Evolutionary conservation across 495 filamentous ascomycete species (phyloP), one percentile per base, ranked within the genome.

Genomic region (Hypoxylon trugodes): DNA sequence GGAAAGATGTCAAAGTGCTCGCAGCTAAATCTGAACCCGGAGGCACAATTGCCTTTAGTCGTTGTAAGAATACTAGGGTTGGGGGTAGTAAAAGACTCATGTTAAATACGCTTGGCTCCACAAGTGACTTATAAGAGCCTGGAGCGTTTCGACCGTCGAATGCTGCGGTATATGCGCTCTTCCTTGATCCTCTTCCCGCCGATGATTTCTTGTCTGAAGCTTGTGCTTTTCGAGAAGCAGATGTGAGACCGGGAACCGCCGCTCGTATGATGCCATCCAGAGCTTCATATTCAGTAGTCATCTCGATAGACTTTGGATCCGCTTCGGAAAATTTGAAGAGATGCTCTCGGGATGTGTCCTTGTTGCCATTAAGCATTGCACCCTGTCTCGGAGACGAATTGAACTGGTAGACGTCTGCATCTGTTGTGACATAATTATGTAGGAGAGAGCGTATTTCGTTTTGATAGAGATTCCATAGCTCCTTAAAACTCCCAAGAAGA

Each of bases 101-200:
- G 69, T 99, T 99, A 77, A 98, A 98, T 12, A 98, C 93, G 66
- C 90, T 97, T 9, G 95, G 93, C 70, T 97, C 91, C 32, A 98
- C 89, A 2, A 99, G 83, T 2, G 80, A 81, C 59, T 81, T 81
- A 69, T 80, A 76, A 15, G 68, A 96, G 81, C 81, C 96, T 45
- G 67, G 61, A 13, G 48, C 49, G 25, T 94, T 76, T 92, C 91
- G 13, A 86, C 87, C 43, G 85, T 90, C 16, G 82, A 89, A 28
- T 81, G 84, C 59, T n/a, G 63, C 64, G 35, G 85, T 82, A 65
- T 87, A 73, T 4, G 71, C 51, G 57, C 75, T 75, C 58, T 77
- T 80, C 30, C 78, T 72, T 7, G 78, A 69, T 8, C 69, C 71
- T 30, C 69, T 77, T 2, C 74, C 73, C 15, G 73, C 65, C 52